phyloP scores from a whole-genome alignment of 1,284 basidiomycete genomes.

The Trametes versicolor region DNA sequence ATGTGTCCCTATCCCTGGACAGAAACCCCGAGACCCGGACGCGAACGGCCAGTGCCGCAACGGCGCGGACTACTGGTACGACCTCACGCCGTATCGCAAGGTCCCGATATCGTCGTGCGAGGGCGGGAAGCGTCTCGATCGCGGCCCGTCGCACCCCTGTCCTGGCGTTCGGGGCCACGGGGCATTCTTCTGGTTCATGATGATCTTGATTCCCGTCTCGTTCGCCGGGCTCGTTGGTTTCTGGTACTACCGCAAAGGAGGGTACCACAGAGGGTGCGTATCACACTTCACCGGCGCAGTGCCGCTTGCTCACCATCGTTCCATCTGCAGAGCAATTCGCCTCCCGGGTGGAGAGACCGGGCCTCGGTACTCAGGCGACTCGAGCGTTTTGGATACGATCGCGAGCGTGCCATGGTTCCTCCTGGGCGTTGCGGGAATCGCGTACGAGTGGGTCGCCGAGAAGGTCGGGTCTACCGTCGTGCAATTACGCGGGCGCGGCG shows the following conservation, averaged over 20 bases:
- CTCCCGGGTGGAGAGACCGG: slow-evolving; percentile 68
- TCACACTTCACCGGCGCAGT: not conserved
- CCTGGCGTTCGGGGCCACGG: slow-evolving; percentile 81
- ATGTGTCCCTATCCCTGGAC: slow-evolving; percentile 79
- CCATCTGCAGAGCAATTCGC: slow-evolving; percentile 73
- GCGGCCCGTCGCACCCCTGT: slow-evolving; percentile 77
- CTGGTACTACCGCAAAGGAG: slow-evolving; percentile 82
- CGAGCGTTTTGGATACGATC: slow-evolving; percentile 71
- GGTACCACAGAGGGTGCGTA: slow-evolving; percentile 76
- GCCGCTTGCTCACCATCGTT: slow-evolving; percentile 14
- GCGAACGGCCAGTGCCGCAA: slow-evolving; percentile 62
- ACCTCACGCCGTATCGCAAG: slow-evolving; percentile 89
- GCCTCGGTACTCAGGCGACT: slow-evolving; percentile 54
- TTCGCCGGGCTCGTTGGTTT: slow-evolving; percentile 80
- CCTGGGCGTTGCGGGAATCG: slow-evolving; percentile 79
- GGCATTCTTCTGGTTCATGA: slow-evolving; percentile 83
- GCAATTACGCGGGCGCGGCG: slow-evolving; percentile 62
- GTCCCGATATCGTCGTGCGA: slow-evolving; percentile 88
- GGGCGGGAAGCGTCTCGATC: slow-evolving; percentile 79
- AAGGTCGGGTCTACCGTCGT: slow-evolving; percentile 55
- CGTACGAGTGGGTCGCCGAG: slow-evolving; percentile 70
- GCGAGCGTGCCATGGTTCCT: slow-evolving; percentile 91
- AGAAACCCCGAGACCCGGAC: slow-evolving; percentile 25
- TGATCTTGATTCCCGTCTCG: slow-evolving; percentile 78
- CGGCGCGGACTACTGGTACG: slow-evolving; percentile 86